A percentile compares a stretch with the other conserved stretches of the same genome.
Conservation (phyloP, 768 basidiomycete genomes). For the Heimioporus sp. region DNA sequence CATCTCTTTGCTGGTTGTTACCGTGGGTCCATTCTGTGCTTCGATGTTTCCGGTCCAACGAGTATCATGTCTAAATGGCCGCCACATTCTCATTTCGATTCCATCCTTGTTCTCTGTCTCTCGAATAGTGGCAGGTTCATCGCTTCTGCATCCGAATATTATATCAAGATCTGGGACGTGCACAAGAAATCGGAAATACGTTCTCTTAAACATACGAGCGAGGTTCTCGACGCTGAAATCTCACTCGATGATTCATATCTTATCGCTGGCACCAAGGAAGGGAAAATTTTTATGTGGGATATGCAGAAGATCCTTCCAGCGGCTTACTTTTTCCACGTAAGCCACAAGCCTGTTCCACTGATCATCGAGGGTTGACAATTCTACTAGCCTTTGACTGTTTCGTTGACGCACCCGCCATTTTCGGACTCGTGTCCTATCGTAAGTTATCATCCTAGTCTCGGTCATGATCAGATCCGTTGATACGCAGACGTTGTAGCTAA, state of each 20-base stretch:
- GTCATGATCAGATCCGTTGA: conserved; percentile 2
- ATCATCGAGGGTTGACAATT: neutral
- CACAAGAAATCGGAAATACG: conserved; percentile 2
- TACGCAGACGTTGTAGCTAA: conserved; percentile 6
- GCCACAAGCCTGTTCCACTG: neutral
- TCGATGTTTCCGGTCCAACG: conserved; percentile 5
- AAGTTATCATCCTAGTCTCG: neutral
- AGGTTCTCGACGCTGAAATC: conserved; percentile 10
- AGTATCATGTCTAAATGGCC: conserved; percentile 4
- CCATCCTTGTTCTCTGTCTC: conserved; percentile 13
- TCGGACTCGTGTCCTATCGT: neutral
- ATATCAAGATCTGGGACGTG: conserved; percentile 18
- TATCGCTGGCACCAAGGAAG: conserved; percentile 5
- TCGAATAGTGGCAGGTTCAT: conserved; percentile 22
- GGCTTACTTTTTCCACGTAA: conserved; percentile 11
- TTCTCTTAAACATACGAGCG: conserved; percentile 7
- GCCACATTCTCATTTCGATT: conserved; percentile 9
- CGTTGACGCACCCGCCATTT: neutral
- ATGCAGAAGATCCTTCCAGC: conserved; percentile 6
- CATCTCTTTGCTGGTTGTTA: conserved; percentile 16
- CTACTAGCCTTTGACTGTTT: conserved; percentile 7
- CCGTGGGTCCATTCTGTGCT: conserved; percentile 10
- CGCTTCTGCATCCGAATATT: conserved; percentile 15
- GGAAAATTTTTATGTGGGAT: conserved; percentile 14
- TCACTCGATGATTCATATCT: conserved; percentile 15